Conservation (phyloP, 345 rosid genomes). For the Pistacia integerrima region DNA sequence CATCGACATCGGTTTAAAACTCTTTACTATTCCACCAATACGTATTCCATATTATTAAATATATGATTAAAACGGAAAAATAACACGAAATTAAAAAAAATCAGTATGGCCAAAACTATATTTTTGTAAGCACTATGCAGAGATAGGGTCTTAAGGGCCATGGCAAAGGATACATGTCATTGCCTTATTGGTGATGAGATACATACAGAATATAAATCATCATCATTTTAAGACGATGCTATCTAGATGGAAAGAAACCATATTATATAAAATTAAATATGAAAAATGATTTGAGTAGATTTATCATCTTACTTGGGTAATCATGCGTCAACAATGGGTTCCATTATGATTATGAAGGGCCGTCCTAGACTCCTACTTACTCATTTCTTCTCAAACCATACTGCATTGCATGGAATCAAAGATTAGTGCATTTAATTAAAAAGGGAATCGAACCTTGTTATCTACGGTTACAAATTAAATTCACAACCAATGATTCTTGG, state of each 20-base stretch:
- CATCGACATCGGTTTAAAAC: too few species aligned
- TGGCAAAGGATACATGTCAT: not conserved
- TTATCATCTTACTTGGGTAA: slow-evolving; percentile 1
- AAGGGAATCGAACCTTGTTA: not conserved
- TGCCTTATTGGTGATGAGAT: not conserved
- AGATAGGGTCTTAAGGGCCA: not conserved
- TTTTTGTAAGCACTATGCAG: not conserved
- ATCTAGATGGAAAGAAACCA: too few species aligned
- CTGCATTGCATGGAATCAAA: not conserved
- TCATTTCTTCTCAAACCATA: not conserved
- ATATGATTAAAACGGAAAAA: too few species aligned
- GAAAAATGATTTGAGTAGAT: not conserved
- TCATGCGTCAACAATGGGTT: slow-evolving; percentile 22
- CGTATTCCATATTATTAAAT: too few species aligned
- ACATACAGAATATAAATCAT: not conserved
- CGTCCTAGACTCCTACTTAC: not conserved
- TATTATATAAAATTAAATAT: not conserved
- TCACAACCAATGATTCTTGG: not conserved
- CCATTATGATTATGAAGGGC: slow-evolving; percentile 24
- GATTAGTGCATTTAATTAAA: not conserved
- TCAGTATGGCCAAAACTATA: not conserved
- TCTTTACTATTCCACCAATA: too few species aligned
- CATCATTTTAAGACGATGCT: not conserved
- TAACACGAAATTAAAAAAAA: too few species aligned
- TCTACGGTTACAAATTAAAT: not conserved